Evolutionary conservation across 2,329 filamentous ascomycete genomes (phyloP).

Genomic region (Fusarium sp.): DNA sequence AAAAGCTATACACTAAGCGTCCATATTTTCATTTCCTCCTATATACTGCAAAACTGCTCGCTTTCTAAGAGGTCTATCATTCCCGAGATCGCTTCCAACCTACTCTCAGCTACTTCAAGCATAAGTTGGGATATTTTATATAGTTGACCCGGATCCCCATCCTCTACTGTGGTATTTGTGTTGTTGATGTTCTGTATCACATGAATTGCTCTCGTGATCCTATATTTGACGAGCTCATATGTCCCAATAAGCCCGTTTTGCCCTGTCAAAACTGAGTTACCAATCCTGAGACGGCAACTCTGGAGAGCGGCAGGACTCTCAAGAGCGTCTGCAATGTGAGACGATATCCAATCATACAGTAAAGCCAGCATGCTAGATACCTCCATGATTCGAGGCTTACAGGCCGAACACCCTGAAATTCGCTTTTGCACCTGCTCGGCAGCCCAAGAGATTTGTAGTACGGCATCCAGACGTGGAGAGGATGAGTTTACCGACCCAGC

Average conservation of each 20-base stretch:
- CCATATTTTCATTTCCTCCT: accelerated
- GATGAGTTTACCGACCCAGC: accelerated
- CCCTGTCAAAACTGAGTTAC: not conserved
- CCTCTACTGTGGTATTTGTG: accelerated
- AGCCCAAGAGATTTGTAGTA: not conserved
- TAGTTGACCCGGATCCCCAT: accelerated
- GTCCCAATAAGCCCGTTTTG: not conserved
- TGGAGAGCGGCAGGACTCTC: not conserved
- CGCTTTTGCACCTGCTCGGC: not conserved
- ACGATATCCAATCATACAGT: not conserved
- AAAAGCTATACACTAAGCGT: too few species aligned
- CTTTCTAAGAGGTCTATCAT: not conserved
- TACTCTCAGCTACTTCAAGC: not conserved
- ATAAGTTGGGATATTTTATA: not conserved
- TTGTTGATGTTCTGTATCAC: accelerated
- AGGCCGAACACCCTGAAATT: not conserved
- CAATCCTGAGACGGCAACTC: not conserved
- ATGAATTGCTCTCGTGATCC: not conserved
- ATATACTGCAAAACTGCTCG: not conserved
- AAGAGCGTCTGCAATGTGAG: not conserved
- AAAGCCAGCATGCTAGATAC: not conserved
- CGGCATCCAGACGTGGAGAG: not conserved
- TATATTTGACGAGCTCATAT: not conserved
- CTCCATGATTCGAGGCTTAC: not conserved
- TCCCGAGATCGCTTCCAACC: not conserved